phyloP scores from a whole-genome alignment of 202 grass and related monocot genomes.

The Zoysia matrella region DNA sequence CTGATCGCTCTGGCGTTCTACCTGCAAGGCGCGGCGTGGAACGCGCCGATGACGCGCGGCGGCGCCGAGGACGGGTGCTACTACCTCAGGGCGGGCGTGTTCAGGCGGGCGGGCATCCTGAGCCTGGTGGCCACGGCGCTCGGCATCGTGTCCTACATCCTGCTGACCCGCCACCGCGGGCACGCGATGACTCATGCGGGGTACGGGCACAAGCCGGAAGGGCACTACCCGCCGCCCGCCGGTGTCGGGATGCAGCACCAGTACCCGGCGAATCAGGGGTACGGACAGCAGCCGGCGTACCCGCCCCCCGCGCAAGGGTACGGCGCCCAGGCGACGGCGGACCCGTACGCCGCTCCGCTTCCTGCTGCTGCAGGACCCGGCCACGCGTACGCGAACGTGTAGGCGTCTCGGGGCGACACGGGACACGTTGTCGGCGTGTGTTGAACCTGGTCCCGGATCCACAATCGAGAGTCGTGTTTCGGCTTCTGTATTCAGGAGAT shows the following conservation, averaged over 20 bases:
- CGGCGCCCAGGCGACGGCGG: not conserved
- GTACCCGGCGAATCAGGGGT: not conserved
- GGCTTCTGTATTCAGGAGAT: not conserved
- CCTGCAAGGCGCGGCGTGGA: conserved; percentile 27
- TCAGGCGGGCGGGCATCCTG: conserved; percentile 27
- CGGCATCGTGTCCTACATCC: conserved; percentile 32
- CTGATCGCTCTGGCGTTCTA: not conserved
- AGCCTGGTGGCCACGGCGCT: conserved; percentile 31
- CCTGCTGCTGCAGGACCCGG: not conserved
- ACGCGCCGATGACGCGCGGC: conserved; percentile 15
- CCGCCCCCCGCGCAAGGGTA: not conserved
- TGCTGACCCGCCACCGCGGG: not conserved
- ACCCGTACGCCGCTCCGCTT: not conserved
- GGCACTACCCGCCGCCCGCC: not conserved
- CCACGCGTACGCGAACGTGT: not conserved
- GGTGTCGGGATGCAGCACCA: not conserved
- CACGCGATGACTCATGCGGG: not conserved
- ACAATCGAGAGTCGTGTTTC: not conserved
- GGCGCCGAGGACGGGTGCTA: conserved; percentile 7
- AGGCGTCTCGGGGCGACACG: not conserved
- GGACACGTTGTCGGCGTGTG: not conserved
- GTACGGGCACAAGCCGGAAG: not conserved
- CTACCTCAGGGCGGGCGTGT: conserved; percentile 32
- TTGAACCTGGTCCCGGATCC: not conserved
- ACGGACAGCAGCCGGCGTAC: not conserved